Evolutionary conservation across 2,329 filamentous ascomycete genomes (phyloP), one percentile per base, ranked within the genome.

Genomic region (Pleurostoma richardsiae): DNA sequence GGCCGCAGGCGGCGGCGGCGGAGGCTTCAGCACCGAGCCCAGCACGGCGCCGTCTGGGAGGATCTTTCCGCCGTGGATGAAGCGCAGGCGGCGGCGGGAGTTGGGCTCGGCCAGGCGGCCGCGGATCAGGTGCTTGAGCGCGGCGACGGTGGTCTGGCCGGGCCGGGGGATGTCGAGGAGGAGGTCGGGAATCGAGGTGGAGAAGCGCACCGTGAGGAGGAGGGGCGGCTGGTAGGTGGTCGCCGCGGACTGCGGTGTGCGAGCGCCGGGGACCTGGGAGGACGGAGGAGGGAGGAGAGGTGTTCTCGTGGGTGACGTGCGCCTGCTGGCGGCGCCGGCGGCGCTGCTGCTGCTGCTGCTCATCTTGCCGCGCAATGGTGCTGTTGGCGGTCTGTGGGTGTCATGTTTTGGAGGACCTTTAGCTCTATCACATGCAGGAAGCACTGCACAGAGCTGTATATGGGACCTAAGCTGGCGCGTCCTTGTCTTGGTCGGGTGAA

Each of bases 31-130:
- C 2, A 85, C 86, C 33, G 76, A 69, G 49, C 80, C 76, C 29
- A 99, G 74, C 5, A 87, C 77, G 7, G 80, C 76, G 33, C 74
- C 69, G 64, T 96, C 91, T 54, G 85, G 77, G 43, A 97, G 83
- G 49, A 95, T 86, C 61, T 88, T 90, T 51, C 94, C 94, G 43
- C 88, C 82, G 65, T 96, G 84, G 63, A 97, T 96, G 53, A 99
- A 82, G 49, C 92, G 89, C 30, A 97, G 80, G 33, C 90, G 86
- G 52, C 82, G 83, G 39, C 79, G 73, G 10, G 83, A 79, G 52
- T 83, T 76, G 31, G 79, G 69, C 31, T 71, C 60, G 5, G 84
- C 76, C 27, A 96, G 80, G 41, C 86, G 78, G 6, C 74, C 67
- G 55, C 94, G 90, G 61, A 97, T 88, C 44, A 86, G 76, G 57